Percentiles rank a stretch among this genome's conserved stretches.
phyloP scores from a whole-genome alignment of 148 eudicot genomes.

The Cornus kousa region DNA sequence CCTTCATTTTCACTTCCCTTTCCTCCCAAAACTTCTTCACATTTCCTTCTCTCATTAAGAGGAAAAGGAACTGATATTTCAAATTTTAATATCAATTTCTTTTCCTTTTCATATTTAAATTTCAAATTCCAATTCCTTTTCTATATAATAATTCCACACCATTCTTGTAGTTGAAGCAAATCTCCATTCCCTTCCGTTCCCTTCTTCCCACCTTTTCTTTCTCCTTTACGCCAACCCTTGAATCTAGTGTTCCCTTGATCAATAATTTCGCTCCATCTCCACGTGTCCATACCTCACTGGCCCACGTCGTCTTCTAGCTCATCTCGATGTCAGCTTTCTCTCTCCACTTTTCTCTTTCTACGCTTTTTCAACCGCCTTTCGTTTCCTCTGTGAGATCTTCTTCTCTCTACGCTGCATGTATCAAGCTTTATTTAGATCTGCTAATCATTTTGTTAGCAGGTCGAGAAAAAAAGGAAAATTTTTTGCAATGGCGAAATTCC shows the following conservation, averaged over 20 bases:
- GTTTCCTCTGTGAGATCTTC: background rate
- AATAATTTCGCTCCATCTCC: background rate
- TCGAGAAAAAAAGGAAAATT: background rate
- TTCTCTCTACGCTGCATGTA: background rate
- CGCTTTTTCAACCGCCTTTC: background rate
- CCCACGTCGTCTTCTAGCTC: background rate
- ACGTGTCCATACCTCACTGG: background rate
- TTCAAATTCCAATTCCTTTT: too few relatives aligned
- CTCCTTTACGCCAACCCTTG: background rate
- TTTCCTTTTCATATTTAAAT: too few relatives aligned
- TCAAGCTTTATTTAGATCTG: background rate
- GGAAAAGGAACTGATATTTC: too few relatives aligned
- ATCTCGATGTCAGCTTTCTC: background rate
- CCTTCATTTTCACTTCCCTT: background rate
- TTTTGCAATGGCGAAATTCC: slow-evolving; percentile 21
- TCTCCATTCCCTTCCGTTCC: background rate
- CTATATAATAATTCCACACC: background rate
- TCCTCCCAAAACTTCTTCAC: background rate
- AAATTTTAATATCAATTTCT: too few relatives aligned
- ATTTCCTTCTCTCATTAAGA: too few relatives aligned
- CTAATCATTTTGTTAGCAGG: background rate
- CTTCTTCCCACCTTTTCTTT: background rate
- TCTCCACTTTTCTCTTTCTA: background rate
- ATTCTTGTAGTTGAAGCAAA: background rate
- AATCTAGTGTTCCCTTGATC: background rate